Evolutionary conservation across 352 stramenopile species (phyloP).

Genomic region (Globisporangium apiculatum): DNA sequence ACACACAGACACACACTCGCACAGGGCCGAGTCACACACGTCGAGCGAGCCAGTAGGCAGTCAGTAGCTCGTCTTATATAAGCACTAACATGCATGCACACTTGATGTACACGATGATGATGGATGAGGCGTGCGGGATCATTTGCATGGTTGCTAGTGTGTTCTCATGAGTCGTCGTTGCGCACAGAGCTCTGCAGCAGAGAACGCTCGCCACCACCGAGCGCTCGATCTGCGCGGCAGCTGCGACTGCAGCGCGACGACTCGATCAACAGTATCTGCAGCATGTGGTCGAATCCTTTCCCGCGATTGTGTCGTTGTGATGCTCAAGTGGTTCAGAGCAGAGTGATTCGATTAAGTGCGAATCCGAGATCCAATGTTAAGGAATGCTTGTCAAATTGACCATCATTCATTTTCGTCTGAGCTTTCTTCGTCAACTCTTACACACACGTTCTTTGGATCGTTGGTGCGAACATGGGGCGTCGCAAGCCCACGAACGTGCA

Average conservation of each 20-base stretch:
- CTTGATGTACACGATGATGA: too few species aligned
- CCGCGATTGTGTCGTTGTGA: too few species aligned
- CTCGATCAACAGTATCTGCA: constrained; percentile 15
- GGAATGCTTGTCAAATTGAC: too few species aligned
- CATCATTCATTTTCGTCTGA: too few species aligned
- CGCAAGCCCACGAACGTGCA: constrained; percentile 26
- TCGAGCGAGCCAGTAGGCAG: too few species aligned
- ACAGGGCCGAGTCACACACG: background rate
- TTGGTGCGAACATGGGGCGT: constrained; percentile 16
- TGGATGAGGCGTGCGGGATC: background rate
- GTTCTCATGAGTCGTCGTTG: background rate
- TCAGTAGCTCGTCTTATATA: background rate
- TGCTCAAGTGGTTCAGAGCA: too few species aligned
- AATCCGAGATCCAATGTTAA: too few species aligned
- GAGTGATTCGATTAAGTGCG: too few species aligned
- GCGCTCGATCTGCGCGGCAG: too few species aligned
- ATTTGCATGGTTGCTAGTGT: background rate
- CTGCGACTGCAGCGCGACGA: background rate
- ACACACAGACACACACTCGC: background rate
- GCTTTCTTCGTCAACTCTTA: too few species aligned
- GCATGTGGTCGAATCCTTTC: too few species aligned
- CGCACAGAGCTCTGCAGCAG: background rate
- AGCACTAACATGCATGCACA: background rate
- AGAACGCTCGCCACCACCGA: background rate
- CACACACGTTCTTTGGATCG: too few species aligned